Base-by-base conservation (phyloP, 1,284 basidiomycete species). In the Leucoagaricus sp. region DNA sequence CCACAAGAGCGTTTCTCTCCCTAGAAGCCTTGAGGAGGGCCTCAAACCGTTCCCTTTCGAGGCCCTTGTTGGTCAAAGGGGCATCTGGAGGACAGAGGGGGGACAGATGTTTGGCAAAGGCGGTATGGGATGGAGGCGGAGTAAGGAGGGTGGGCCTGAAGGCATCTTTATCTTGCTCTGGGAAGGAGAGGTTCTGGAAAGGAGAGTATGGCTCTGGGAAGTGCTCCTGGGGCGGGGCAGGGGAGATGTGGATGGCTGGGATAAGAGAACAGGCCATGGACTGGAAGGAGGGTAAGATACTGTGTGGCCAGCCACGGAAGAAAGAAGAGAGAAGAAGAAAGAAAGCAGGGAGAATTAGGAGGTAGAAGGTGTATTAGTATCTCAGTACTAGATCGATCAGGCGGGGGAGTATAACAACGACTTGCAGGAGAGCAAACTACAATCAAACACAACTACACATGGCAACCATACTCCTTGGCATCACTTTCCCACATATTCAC, bases 211-310 rank as follows among this genome's bases (percentile, higher is more conserved):
- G 83, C 67, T 87, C 85, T 41, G 72, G 64, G 21, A 65, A 49
- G 41, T 71, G 69, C 55, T 80, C 79, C 63, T 81, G 75, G 31
- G 80, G 80, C 8, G 85, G 82, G 56, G 87, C 82, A 42, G 77
- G 81, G 26, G 85, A 89, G 65, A 91, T 83, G 63, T 78, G 79
- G 64, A 91, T 90, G 62, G 89, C 71, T 59, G 78, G 71, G 54
- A 76, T 72, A 62, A 71, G 64, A 59, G 72, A 65, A 63, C 71
- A 73, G 65, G 75, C 72, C 82, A 86, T 84, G 59, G 63, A 63
- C 65, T 66, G 63, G 63, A 69, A 57, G 58, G 61, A 62, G 60
- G 54, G 49, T 56, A 61, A 58, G 61, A 64, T 48, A 60, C 60
- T n/a, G 62, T 65, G 61, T 60, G 69, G 73, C 65, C 72, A 67